These are phyloP conservation scores for Candida tammaniensis DNA, from an alignment of 805 yeast species.

Conservation along the genomic window DNA sequence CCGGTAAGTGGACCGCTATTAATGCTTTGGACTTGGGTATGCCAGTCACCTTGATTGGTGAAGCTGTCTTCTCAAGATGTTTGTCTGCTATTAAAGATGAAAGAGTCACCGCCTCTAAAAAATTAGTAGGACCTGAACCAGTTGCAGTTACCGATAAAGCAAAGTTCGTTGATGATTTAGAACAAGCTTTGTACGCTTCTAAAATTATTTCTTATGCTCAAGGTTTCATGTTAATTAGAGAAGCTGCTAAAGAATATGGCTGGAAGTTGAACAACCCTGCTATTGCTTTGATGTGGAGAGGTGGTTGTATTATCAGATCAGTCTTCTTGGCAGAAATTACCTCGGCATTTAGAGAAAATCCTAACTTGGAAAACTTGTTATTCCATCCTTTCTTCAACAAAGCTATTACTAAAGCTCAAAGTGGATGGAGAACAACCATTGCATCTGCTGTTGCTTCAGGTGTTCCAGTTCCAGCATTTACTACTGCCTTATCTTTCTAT, in stretches of 20 bases:
- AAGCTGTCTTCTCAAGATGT: slow-evolving; percentile 97
- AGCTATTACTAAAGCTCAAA: slow-evolving; percentile 91
- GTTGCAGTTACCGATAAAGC: slow-evolving; percentile 67
- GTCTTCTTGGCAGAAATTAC: slow-evolving; percentile 97
- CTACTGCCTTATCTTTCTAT: slow-evolving; percentile 95
- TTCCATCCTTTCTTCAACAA: slow-evolving; percentile 92
- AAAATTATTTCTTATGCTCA: slow-evolving; percentile 98
- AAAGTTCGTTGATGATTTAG: slow-evolving; percentile 86
- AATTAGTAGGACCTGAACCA: slow-evolving; percentile 72
- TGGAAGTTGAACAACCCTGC: slow-evolving; percentile 99
- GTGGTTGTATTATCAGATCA: slow-evolving; percentile 99
- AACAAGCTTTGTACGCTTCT: slow-evolving; percentile 98
- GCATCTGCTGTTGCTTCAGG: slow-evolving; percentile 78
- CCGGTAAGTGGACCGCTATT: slow-evolving; percentile 99
- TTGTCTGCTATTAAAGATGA: slow-evolving; percentile 88
- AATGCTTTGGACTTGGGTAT: slow-evolving; percentile 96
- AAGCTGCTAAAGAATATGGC: slow-evolving; percentile 94
- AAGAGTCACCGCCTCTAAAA: slow-evolving; percentile 80
- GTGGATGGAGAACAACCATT: slow-evolving; percentile 91
- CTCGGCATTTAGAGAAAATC: slow-evolving; percentile 89
- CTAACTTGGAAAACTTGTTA: slow-evolving; percentile 90
- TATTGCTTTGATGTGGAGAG: slow-evolving; percentile 99
- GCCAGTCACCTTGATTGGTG: slow-evolving; percentile 98
- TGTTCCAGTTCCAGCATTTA: slow-evolving; percentile 96
- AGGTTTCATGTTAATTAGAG: slow-evolving; percentile 99